Evolutionary conservation across 2,329 filamentous ascomycete species (phyloP), one percentile per base, ranked within the genome.

Genomic region (Fusarium torulosum): DNA sequence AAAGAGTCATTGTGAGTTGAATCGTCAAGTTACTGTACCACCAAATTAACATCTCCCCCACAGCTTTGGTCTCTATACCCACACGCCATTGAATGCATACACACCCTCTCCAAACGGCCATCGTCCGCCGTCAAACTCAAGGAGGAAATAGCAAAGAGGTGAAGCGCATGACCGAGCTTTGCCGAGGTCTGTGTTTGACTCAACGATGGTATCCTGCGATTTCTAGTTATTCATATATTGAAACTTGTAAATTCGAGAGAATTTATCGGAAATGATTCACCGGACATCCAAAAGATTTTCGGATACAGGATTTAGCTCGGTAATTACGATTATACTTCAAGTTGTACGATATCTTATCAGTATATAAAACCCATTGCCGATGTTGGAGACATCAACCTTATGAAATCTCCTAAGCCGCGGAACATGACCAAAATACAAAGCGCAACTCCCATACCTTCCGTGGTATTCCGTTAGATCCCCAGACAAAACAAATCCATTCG

Each of bases 91-190:
- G 2, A n/a, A 31, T 49, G 47, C n/a, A 49, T 7, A 21, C 63
- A 67, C 63, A 35, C 63, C 52, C 52, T 67, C 58, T 59, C 53
- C 37, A 58, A 69, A 68, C 66, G 23, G 58, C 37, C 40, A 44
- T 57, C 35, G 50, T 64, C 61, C 61, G 61, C 38, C 43, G 31
- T 38, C 27, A 41, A 44, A 44, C 35, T 37, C 35, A n/a, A 37
- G 17, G 52, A 20, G 42, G 27, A 35, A 43, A 53, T 53, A 47
- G 10, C 19, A 43, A 53, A 51, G 29, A 59, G 37, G 58, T n/a
- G 31, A 66, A 60, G 53, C 54, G 64, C 63, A 62, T 62, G 66
- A 27, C 66, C 66, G 66, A 68, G 35, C 20, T 66, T 68, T 68
- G 60, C 66, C 66, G 66, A 68, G 66, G 66, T 68, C 41, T 68